These are phyloP conservation scores for Mycena epipterygia DNA, from an alignment of 768 basidiomycete genomes.

Conservation along the genomic window DNA sequence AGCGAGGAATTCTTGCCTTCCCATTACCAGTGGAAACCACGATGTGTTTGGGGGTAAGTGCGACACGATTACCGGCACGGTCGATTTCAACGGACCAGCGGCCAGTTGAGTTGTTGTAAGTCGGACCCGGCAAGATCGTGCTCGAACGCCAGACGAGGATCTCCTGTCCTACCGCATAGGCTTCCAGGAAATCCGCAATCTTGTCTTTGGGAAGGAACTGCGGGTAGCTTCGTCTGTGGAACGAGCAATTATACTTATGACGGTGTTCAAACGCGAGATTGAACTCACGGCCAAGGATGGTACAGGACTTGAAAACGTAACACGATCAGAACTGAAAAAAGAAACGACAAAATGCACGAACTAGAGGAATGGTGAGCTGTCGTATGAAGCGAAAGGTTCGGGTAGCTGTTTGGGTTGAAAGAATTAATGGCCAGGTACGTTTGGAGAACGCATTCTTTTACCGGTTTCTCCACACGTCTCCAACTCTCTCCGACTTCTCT, in stretches of 20 bases:
- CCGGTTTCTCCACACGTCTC: slow-evolving; percentile 60
- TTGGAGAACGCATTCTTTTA: slow-evolving; percentile 58
- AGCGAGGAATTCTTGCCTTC: slow-evolving; percentile 8
- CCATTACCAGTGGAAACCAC: slow-evolving; percentile 24
- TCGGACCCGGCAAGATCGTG: slow-evolving; percentile 6
- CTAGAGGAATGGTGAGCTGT: slow-evolving; percentile 15
- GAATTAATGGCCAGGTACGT: slow-evolving; percentile 15
- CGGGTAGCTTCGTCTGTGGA: slow-evolving; percentile 12
- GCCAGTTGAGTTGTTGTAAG: not conserved
- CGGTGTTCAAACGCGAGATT: not conserved
- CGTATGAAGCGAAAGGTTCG: slow-evolving; percentile 31
- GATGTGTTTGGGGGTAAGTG: slow-evolving; percentile 18
- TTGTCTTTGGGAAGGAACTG: slow-evolving; percentile 22
- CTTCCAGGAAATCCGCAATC: slow-evolving; percentile 32
- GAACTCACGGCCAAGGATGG: slow-evolving; percentile 25
- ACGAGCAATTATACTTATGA: not conserved
- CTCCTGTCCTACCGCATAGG: slow-evolving; percentile 24
- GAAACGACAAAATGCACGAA: not conserved
- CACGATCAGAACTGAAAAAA: not conserved
- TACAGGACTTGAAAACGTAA: slow-evolving; percentile 20
- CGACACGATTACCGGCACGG: not conserved
- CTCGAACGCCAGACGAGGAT: slow-evolving; percentile 26
- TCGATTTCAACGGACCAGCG: slow-evolving; percentile 27
- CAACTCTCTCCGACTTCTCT: slow-evolving; percentile 58
- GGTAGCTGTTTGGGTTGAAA: slow-evolving; percentile 1